Percentiles rank a stretch among this genome's conserved stretches.
These are phyloP conservation scores for Kodamaea kakaduensis DNA, from an alignment of 805 yeast genomes.

Conservation along the genomic window DNA sequence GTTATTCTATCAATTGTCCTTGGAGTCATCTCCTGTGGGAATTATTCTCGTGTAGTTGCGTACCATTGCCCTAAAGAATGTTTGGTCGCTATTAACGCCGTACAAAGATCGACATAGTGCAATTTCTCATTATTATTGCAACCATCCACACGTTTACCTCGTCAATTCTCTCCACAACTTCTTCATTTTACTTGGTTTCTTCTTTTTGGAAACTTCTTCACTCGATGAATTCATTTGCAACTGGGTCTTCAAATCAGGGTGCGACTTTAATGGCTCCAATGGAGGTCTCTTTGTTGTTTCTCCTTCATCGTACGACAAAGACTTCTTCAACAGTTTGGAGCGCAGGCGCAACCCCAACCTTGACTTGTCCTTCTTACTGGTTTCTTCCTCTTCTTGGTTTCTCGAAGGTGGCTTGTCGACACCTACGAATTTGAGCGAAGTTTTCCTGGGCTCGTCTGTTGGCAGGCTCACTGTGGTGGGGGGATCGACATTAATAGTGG, in stretches of 20 bases:
- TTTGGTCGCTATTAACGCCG: no score
- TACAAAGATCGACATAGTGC: no score
- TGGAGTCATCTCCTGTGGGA: no score
- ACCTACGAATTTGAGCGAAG: constrained; percentile 30
- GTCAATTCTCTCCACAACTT: constrained; percentile 38
- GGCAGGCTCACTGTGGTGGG: constrained; percentile 9
- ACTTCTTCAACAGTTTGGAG: constrained; percentile 23
- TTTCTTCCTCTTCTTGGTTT: constrained; percentile 9
- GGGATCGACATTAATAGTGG: constrained; percentile 9
- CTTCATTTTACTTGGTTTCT: constrained; percentile 27
- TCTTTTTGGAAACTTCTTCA: constrained; percentile 6
- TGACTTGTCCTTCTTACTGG: constrained; percentile 11
- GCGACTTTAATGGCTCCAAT: constrained; percentile 36
- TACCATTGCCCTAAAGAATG: no score
- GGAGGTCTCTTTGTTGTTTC: constrained; percentile 17
- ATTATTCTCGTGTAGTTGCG: no score
- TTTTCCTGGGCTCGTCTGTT: constrained; percentile 20
- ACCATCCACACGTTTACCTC: no score
- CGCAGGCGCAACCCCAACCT: background rate
- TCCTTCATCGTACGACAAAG: constrained; percentile 33
- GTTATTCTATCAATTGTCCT: no score
- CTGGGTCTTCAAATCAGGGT: constrained; percentile 29
- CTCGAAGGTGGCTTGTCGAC: constrained; percentile 15
- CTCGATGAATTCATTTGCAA: no score
- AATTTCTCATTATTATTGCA: no score